Conservation (phyloP, 331 rosid genomes). For the Erythrophleum ivorense region DNA sequence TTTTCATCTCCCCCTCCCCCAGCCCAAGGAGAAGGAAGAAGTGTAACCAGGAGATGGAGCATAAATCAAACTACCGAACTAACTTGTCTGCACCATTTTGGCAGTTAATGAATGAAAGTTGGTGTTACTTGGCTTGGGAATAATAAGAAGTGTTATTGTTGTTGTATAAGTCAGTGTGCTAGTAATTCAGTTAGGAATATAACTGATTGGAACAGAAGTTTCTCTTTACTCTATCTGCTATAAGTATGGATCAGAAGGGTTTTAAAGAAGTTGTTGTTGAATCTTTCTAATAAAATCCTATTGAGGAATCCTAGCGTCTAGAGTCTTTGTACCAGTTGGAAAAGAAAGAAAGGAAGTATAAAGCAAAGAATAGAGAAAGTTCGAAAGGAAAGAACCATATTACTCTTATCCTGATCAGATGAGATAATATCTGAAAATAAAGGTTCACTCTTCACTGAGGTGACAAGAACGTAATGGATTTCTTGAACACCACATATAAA, state of each 20-base stretch:
- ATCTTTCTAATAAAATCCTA: too few relatives aligned
- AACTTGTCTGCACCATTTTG: not conserved
- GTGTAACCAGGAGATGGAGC: not conserved
- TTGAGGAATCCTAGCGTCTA: too few relatives aligned
- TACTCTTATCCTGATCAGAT: not conserved
- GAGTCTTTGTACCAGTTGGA: not conserved
- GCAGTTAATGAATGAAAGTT: not conserved
- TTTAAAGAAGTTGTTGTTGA: too few relatives aligned
- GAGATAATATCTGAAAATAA: not conserved
- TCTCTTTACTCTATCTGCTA: too few relatives aligned
- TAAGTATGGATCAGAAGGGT: too few relatives aligned
- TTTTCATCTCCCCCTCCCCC: not conserved
- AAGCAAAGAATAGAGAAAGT: not conserved
- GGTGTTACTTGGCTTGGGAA: not conserved
- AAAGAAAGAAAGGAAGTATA: not conserved
- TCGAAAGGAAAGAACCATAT: not conserved
- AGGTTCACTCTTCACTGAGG: not conserved
- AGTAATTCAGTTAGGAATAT: too few relatives aligned
- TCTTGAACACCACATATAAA: not conserved
- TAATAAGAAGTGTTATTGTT: too few relatives aligned
- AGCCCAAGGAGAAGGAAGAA: not conserved
- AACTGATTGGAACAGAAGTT: too few relatives aligned
- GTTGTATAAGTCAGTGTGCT: too few relatives aligned
- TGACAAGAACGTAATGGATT: not conserved
- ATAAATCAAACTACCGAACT: not conserved